Conservation (phyloP, 257 asterid genomes). For the Henckelia pumila region DNA sequence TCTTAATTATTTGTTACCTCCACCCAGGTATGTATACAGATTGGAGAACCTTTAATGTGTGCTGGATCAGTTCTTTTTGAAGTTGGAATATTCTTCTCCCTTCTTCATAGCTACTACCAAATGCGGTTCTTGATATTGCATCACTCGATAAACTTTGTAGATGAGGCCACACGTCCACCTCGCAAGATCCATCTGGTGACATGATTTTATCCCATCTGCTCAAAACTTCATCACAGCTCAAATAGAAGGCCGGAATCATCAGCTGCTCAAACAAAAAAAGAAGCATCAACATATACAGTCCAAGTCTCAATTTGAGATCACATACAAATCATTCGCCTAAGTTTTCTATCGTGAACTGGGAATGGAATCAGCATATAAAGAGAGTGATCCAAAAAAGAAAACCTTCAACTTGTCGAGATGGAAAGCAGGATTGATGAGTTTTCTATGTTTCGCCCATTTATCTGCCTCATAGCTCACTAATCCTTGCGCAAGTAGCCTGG, state of each 20-base stretch:
- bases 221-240: conserved; percentile 23
- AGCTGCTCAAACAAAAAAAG: not conserved
- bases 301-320: no score
- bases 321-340: no score
- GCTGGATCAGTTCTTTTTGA: conserved; percentile 16
- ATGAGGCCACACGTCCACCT: conserved; percentile 18
- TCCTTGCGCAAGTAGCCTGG: conserved; percentile 7
- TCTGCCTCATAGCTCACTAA: conserved; percentile 7
- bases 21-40: conserved; percentile 15
- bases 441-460: conserved; percentile 22
- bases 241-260: conserved; percentile 16
- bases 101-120: conserved; percentile 26
- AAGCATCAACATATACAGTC: not conserved
- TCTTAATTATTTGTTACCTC: conserved; percentile 17
- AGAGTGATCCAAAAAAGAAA: no score
- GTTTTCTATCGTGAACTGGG: no score
- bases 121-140: conserved; percentile 21
- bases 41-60: not conserved
- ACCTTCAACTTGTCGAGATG: conserved; percentile 25
- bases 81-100: conserved; percentile 26
- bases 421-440: conserved; percentile 21
- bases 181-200: conserved; percentile 1
- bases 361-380: no score
- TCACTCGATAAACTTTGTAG: conserved; percentile 10
- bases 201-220: conserved; percentile 14